phyloP scores from a whole-genome alignment of 2,329 filamentous ascomycete species.

The Exophiala aquamarina region DNA sequence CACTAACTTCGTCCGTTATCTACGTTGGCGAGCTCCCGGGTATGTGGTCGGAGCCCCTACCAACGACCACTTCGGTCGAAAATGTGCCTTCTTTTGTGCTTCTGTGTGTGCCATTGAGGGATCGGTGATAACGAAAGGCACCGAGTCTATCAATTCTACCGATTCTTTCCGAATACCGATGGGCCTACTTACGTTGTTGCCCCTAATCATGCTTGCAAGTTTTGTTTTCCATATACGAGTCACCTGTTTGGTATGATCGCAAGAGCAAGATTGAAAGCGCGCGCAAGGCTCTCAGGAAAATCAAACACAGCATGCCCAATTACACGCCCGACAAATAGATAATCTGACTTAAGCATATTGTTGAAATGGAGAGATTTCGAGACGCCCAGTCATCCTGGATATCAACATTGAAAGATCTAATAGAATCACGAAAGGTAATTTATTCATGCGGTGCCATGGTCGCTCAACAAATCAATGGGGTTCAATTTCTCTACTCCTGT shows the following conservation, averaged over 20 bases:
- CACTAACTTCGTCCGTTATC: constrained; percentile 40
- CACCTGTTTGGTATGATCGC: constrained; percentile 35
- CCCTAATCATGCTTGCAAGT: constrained; percentile 28
- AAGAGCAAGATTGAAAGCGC: constrained; percentile 33
- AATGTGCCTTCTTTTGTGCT: constrained; percentile 36
- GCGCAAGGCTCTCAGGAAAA: constrained; percentile 33
- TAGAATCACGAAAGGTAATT: constrained; percentile 49
- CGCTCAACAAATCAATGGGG: constrained; percentile 52
- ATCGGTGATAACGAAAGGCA: constrained; percentile 33
- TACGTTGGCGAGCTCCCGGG: constrained; percentile 42
- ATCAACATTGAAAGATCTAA: constrained; percentile 43
- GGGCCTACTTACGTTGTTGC: constrained; percentile 30
- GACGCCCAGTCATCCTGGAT: constrained; percentile 38
- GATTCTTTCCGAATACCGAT: constrained; percentile 33
- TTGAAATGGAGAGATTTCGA: constrained; percentile 28
- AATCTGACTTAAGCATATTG: constrained; percentile 25
- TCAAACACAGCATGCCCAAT: constrained; percentile 33
- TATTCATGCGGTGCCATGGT: constrained; percentile 46
- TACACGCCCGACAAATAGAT: constrained; percentile 35
- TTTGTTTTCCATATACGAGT: constrained; percentile 31
- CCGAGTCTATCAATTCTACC: constrained; percentile 26
- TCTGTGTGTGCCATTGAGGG: constrained; percentile 36
- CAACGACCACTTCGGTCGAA: constrained; percentile 39
- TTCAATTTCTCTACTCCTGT: constrained; percentile 49
- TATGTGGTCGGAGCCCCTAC: constrained; percentile 37